Conservation (phyloP, 177 flowering plant species). For the Tripterygium wilfordii region DNA sequence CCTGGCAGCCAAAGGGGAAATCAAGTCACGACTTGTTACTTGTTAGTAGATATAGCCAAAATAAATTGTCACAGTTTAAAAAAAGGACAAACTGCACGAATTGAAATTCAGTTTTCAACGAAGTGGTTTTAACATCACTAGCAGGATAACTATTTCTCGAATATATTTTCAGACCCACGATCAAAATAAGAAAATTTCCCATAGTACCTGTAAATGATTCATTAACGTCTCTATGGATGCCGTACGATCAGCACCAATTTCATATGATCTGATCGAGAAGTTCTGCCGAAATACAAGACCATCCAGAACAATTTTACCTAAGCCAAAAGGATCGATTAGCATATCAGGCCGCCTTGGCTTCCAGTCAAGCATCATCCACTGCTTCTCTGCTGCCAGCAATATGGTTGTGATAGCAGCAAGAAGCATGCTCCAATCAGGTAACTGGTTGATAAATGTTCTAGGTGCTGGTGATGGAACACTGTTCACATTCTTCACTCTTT, state of each 20-base stretch:
- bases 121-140: too few relatives aligned
- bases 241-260: constrained; percentile 90
- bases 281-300: constrained; percentile 80
- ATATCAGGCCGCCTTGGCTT: constrained; percentile 83
- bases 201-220: constrained; percentile 87
- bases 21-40: too few relatives aligned
- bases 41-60: too few relatives aligned
- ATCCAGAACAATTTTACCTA: constrained; percentile 85
- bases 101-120: too few relatives aligned
- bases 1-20: constrained; percentile 45
- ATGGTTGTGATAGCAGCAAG: constrained; percentile 94
- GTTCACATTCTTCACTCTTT: constrained; percentile 36
- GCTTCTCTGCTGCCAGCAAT: constrained; percentile 96
- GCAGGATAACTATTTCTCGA: too few relatives aligned
- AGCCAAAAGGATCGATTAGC: constrained; percentile 75
- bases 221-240: constrained; percentile 89
- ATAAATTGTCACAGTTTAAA: too few relatives aligned
- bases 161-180: too few relatives aligned
- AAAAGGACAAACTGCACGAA: too few relatives aligned
- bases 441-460: constrained; percentile 80
- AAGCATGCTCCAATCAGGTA: constrained; percentile 99
- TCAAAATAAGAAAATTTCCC: too few relatives aligned
- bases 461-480: constrained; percentile 42
- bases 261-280: constrained; percentile 91
- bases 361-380: constrained; percentile 97